Percentiles rank a stretch among this genome's conserved stretches.
phyloP scores from a whole-genome alignment of 768 basidiomycete genomes.

The Cytidiella melzeri region DNA sequence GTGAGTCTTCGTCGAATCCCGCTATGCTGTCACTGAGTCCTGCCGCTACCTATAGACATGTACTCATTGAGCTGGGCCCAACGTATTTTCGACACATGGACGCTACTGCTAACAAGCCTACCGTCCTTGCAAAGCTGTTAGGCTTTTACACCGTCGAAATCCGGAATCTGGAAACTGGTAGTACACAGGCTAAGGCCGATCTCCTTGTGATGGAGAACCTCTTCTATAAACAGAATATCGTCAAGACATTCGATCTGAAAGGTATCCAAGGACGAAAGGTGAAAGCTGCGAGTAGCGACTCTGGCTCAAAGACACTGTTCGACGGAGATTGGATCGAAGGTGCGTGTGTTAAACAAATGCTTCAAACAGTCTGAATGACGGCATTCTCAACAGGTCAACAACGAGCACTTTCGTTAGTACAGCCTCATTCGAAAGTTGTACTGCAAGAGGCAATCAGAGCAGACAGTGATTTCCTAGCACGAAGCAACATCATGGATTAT shows the following conservation, averaged over 20 bases:
- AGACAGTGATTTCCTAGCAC: slow-evolving; percentile 70
- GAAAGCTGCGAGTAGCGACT: slow-evolving; percentile 32
- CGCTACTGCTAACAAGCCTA: slow-evolving; percentile 56
- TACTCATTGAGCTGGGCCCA: slow-evolving; percentile 69
- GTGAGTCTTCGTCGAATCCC: slow-evolving; percentile 35
- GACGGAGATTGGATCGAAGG: slow-evolving; percentile 87
- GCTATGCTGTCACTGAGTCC: background rate
- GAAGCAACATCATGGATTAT: slow-evolving; percentile 84
- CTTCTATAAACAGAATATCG: slow-evolving; percentile 63
- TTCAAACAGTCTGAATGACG: background rate
- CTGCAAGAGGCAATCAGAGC: slow-evolving; percentile 60
- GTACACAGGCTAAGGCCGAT: slow-evolving; percentile 61
- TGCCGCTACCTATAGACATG: slow-evolving; percentile 44
- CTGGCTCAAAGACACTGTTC: slow-evolving; percentile 54
- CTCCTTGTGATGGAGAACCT: slow-evolving; percentile 83
- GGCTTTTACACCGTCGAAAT: slow-evolving; percentile 81
- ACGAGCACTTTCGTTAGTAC: slow-evolving; percentile 54
- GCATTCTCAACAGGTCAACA: slow-evolving; percentile 46
- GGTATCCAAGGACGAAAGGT: slow-evolving; percentile 76
- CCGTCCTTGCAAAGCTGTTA: slow-evolving; percentile 70
- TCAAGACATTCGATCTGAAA: slow-evolving; percentile 75
- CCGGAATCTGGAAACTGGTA: slow-evolving; percentile 63
- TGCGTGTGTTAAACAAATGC: slow-evolving; percentile 15
- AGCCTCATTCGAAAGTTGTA: slow-evolving; percentile 68
- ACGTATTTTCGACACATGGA: slow-evolving; percentile 79